Percentiles rank a stretch among this genome's conserved stretches.
Conservation (phyloP, 495 filamentous ascomycete genomes). For the Trichoderma erinaceum region DNA sequence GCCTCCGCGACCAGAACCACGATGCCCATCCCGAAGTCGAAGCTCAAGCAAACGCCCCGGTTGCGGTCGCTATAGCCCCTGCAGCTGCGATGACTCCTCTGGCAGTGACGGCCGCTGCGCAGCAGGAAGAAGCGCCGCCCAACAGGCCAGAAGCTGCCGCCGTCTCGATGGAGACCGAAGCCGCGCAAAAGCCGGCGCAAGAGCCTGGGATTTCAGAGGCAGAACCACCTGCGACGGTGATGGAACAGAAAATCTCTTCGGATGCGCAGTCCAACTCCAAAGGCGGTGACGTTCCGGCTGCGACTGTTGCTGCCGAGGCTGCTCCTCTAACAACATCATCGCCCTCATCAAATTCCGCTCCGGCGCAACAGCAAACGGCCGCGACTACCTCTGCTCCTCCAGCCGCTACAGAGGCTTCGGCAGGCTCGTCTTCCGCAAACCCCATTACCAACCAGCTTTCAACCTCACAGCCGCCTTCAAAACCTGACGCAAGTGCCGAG, state of each 20-base stretch:
- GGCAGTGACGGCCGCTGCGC: not conserved
- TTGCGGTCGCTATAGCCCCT: not conserved
- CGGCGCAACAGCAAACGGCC: not conserved
- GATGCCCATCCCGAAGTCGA: not conserved
- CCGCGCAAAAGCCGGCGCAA: constrained; percentile 6
- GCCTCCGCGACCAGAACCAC: not conserved
- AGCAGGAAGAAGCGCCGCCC: not conserved
- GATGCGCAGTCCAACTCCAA: not conserved
- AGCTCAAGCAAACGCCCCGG: not conserved
- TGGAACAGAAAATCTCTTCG: not conserved
- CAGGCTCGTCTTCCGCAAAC: not conserved
- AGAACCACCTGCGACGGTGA: not conserved
- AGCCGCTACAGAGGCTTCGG: not conserved
- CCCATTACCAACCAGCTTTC: not conserved
- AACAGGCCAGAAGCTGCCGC: not conserved
- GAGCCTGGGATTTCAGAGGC: not conserved
- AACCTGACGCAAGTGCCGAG: not conserved
- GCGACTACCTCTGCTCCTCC: not conserved
- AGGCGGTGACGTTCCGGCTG: not conserved
- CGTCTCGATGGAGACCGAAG: not conserved
- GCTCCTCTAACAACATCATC: not conserved
- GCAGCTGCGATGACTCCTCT: not conserved
- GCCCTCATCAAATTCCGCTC: not conserved
- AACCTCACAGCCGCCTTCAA: not conserved
- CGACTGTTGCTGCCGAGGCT: not conserved